Percentiles rank a stretch among this genome's conserved stretches.
Evolutionary conservation across 2,329 filamentous ascomycete genomes (phyloP).

Genomic region (Gyromitra esculenta): DNA sequence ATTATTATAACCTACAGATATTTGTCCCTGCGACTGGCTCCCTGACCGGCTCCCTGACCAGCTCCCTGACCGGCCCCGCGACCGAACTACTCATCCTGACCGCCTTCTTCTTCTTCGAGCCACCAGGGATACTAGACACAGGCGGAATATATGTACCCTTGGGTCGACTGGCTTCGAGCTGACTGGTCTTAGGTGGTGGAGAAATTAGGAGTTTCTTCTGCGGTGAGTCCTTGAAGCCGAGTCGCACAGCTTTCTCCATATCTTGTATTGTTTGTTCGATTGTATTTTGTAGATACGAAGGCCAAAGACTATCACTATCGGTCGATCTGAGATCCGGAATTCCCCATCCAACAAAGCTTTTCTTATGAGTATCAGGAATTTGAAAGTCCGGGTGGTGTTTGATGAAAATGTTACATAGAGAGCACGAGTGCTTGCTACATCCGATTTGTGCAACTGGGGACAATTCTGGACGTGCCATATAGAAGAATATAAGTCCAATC

Average conservation of each 20-base stretch:
- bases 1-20: too few relatives aligned
- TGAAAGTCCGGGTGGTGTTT: conserved; percentile 11
- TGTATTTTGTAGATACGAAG: conserved; percentile 1
- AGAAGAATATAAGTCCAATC: conserved; percentile 20
- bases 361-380: conserved; percentile 13
- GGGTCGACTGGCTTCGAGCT: too few relatives aligned
- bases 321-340: conserved; percentile 1
- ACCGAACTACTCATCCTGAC: too few relatives aligned
- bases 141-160: too few relatives aligned
- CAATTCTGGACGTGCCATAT: conserved; percentile 12
- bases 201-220: not conserved
- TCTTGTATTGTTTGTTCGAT: conserved; percentile 21
- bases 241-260: conserved; percentile 21
- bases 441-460: conserved; percentile 13
- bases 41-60: too few relatives aligned
- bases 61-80: too few relatives aligned
- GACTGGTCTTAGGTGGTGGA: not conserved
- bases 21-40: too few relatives aligned
- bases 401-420: conserved; percentile 16
- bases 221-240: conserved; percentile 3
- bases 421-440: conserved; percentile 15
- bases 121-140: too few relatives aligned
- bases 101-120: too few relatives aligned
- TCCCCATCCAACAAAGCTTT: conserved; percentile 12
- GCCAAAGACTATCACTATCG: not conserved